Evolutionary conservation across 2,329 filamentous ascomycete species (phyloP).

Genomic region (Aspergillus thermomutatus): DNA sequence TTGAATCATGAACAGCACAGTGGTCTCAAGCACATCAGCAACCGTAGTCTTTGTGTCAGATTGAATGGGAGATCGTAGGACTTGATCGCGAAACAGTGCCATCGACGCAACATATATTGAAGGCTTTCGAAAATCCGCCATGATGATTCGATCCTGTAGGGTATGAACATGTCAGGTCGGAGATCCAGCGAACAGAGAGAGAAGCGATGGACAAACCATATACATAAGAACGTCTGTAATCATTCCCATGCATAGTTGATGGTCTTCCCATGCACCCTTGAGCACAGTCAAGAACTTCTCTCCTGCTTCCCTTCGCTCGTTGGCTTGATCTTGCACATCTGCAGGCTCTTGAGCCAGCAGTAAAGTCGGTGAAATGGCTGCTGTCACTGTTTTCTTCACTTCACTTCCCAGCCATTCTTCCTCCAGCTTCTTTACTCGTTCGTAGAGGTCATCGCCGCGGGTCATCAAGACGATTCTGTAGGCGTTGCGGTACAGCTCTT

Average conservation of each 20-base stretch:
- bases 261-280: constrained; percentile 78
- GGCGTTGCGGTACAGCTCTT: constrained; percentile 87
- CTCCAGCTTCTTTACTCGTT: constrained; percentile 76
- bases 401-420: constrained; percentile 72
- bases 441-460: constrained; percentile 77
- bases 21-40: constrained; percentile 71
- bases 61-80: constrained; percentile 62
- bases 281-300: constrained; percentile 78
- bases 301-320: constrained; percentile 74
- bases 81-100: constrained; percentile 80
- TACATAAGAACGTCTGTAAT: constrained; percentile 96
- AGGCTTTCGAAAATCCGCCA: constrained; percentile 66
- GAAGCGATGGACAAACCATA: constrained; percentile 54
- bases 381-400: constrained; percentile 68
- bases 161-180: constrained; percentile 2
- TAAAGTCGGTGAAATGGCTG: constrained; percentile 68
- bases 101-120: constrained; percentile 84
- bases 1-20: constrained; percentile 84
- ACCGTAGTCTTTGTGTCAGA: constrained; percentile 49
- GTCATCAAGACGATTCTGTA: constrained; percentile 93
- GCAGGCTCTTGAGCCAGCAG: constrained; percentile 50
- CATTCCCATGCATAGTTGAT: constrained; percentile 94
- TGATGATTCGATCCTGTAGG: constrained; percentile 72
- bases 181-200: background rate
- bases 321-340: constrained; percentile 58